phyloP scores from a whole-genome alignment of 306 rosid species.

The Fragaria ananassa region DNA sequence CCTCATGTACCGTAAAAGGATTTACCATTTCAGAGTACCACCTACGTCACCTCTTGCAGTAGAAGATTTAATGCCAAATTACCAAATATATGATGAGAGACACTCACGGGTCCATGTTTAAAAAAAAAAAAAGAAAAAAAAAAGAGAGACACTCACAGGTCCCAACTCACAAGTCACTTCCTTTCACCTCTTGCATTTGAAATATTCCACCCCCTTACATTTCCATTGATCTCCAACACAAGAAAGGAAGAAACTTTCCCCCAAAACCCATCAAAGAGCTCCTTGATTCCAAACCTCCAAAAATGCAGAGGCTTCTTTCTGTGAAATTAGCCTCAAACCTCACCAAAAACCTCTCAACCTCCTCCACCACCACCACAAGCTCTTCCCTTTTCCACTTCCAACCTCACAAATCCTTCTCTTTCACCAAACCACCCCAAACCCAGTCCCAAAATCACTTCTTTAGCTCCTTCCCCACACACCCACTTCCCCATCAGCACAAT shows the following conservation, averaged over 20 bases:
- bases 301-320: conserved; percentile 52
- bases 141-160: too few species aligned
- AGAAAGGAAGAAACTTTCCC: neutral
- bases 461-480: conserved; percentile 22
- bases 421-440: conserved; percentile 29
- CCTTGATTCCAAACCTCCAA: neutral
- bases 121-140: too few species aligned
- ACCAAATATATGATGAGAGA: too few species aligned
- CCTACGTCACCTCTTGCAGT: too few species aligned
- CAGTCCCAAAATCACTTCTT: conserved; percentile 29
- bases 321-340: conserved; percentile 32
- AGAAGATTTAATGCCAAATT: too few species aligned
- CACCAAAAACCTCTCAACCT: conserved; percentile 26
- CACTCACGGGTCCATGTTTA: too few species aligned
- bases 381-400: conserved; percentile 28
- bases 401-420: conserved; percentile 27
- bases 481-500: conserved; percentile 24
- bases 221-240: neutral
- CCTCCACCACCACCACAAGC: conserved; percentile 17
- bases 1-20: too few species aligned
- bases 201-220: neutral
- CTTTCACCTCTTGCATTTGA: too few species aligned
- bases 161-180: too few species aligned
- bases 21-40: too few species aligned
- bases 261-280: neutral